A percentile compares a stretch with the other conserved stretches of the same genome.
phyloP scores from a whole-genome alignment of 306 rosid species.

The Prunus mira region DNA sequence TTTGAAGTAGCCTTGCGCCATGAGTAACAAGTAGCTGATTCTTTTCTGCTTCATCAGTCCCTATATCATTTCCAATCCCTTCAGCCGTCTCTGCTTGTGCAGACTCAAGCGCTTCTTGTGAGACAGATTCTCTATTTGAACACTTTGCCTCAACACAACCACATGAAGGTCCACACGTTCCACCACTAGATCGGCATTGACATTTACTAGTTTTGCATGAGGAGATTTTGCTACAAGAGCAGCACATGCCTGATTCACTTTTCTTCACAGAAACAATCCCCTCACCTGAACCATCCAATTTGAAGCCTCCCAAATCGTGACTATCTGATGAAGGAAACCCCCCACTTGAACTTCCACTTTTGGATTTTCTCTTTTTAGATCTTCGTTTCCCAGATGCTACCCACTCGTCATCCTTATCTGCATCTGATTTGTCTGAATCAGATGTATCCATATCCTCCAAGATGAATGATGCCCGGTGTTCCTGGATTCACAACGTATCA shows the following conservation, averaged over 20 bases:
- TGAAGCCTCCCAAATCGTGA: conserved; percentile 27
- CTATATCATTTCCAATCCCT: conserved; percentile 28
- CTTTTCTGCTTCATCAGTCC: conserved; percentile 40
- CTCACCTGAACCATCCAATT: conserved; percentile 35
- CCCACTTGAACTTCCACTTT: conserved; percentile 26
- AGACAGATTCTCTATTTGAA: conserved; percentile 38
- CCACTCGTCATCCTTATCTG: conserved; percentile 44
- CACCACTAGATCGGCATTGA: conserved; percentile 50
- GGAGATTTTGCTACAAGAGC: conserved; percentile 65
- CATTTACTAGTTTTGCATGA: conserved; percentile 77
- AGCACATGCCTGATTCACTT: conserved; percentile 38
- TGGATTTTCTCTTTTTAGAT: conserved; percentile 38
- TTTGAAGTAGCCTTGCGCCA: conserved; percentile 78
- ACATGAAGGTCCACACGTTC: conserved; percentile 55
- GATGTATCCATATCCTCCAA: conserved; percentile 81
- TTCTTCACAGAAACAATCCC: conserved; percentile 7
- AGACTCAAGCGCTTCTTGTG: conserved; percentile 17
- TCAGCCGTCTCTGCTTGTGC: conserved; percentile 21
- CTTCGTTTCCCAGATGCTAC: conserved; percentile 28
- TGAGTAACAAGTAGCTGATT: conserved; percentile 55
- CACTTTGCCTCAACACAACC: conserved; percentile 59
- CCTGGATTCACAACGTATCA: conserved; percentile 39
- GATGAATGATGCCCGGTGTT: conserved; percentile 46
- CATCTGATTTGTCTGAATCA: conserved; percentile 53
- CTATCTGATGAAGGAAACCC: conserved; percentile 20